Evolutionary conservation across 441 rosid species (phyloP).

Genomic region (Adansonia grandidieri): DNA sequence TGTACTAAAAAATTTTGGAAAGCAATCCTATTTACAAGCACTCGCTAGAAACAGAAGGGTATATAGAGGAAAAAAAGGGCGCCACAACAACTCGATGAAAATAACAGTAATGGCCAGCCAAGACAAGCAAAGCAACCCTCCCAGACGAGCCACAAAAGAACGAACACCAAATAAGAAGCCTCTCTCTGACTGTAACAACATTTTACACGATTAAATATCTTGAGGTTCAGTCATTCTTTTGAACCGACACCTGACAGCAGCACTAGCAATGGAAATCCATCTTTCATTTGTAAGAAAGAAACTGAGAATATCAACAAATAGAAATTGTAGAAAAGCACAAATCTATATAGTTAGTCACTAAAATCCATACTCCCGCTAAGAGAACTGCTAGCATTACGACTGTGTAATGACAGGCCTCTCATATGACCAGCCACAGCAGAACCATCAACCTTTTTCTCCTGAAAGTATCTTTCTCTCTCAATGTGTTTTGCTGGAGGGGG

Average conservation of each 20-base stretch:
- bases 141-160: neutral
- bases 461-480: slow-evolving; percentile 87
- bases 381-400: slow-evolving; percentile 86
- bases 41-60: neutral
- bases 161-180: neutral
- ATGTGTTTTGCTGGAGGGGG: slow-evolving; percentile 94
- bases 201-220: slow-evolving; percentile 13
- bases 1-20: neutral
- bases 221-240: slow-evolving; percentile 1
- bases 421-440: slow-evolving; percentile 60
- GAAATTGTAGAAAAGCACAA: neutral
- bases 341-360: slow-evolving; percentile 56
- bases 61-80: neutral
- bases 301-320: neutral
- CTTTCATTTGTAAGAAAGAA: slow-evolving; percentile 11
- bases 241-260: slow-evolving; percentile 12
- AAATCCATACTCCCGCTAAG: slow-evolving; percentile 80
- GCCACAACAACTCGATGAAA: neutral
- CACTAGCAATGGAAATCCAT: slow-evolving; percentile 8
- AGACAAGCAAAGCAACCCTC: neutral
- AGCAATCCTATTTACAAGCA: slow-evolving; percentile 2
- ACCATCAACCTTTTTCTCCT: slow-evolving; percentile 81
- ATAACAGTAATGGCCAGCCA: neutral
- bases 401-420: slow-evolving; percentile 83
- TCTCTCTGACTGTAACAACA: neutral